Percentiles rank a stretch among this genome's conserved stretches.
Conservation (phyloP, 177 flowering plant genomes). For the Vitis hybrid region DNA sequence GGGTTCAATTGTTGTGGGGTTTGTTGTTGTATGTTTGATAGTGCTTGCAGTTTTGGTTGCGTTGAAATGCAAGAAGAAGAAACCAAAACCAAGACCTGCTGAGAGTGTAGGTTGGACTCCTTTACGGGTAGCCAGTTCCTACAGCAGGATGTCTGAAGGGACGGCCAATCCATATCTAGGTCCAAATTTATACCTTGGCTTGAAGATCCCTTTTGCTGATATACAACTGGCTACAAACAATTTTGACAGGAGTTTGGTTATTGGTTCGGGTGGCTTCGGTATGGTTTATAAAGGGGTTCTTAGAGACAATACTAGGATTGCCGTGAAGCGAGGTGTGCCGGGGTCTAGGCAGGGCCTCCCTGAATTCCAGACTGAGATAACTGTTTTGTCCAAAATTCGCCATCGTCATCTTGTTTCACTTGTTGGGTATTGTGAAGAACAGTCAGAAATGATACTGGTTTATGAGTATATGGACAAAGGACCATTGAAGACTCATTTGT, state of each 20-base stretch:
- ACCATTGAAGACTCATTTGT: slow-evolving; percentile 58
- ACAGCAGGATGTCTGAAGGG: slow-evolving; percentile 46
- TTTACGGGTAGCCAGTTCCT: slow-evolving; percentile 47
- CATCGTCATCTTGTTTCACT: slow-evolving; percentile 83
- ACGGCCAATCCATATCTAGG: slow-evolving; percentile 42
- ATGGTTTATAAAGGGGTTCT: slow-evolving; percentile 71
- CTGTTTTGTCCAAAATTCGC: slow-evolving; percentile 60
- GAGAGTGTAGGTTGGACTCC: slow-evolving; percentile 69
- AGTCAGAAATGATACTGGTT: slow-evolving; percentile 77
- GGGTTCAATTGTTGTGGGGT: slow-evolving; percentile 50
- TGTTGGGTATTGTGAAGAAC: slow-evolving; percentile 79
- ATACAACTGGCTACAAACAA: slow-evolving; percentile 58
- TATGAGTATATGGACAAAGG: slow-evolving; percentile 85
- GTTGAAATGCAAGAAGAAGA: slow-evolving; percentile 40
- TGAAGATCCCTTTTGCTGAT: slow-evolving; percentile 62
- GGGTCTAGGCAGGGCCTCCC: slow-evolving; percentile 77
- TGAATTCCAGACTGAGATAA: slow-evolving; percentile 76
- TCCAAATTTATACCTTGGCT: slow-evolving; percentile 33
- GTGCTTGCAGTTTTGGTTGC: slow-evolving; percentile 24
- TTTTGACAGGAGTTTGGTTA: slow-evolving; percentile 47
- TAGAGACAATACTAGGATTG: slow-evolving; percentile 54
- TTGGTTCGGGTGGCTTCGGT: slow-evolving; percentile 87
- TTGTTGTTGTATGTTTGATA: slow-evolving; percentile 28
- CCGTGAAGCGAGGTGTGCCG: slow-evolving; percentile 68
- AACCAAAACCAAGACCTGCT: slow-evolving; percentile 38